Percentiles rank a stretch among this genome's conserved stretches.
These are phyloP conservation scores for Sclerotinia minor DNA, from an alignment of 2,329 filamentous ascomycete species.

Conservation along the genomic window DNA sequence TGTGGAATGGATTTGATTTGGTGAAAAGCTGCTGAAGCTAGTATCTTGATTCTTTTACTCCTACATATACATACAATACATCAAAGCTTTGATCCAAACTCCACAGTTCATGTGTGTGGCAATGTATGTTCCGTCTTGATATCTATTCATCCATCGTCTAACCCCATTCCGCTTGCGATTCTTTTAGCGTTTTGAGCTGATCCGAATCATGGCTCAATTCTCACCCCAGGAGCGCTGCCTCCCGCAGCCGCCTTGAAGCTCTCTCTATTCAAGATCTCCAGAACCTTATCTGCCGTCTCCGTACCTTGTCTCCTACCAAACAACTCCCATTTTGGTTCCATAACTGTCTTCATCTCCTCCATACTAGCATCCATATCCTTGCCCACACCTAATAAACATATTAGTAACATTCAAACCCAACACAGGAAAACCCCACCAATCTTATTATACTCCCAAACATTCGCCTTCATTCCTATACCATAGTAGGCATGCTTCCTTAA, in stretches of 20 bases:
- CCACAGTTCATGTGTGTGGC: slow-evolving; percentile 10
- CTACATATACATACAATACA: slow-evolving; percentile 23
- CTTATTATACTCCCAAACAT: slow-evolving; percentile 84
- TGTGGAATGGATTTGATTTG: too few relatives aligned
- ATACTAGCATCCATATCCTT: slow-evolving; percentile 54
- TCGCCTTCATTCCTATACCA: slow-evolving; percentile 98
- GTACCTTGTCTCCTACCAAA: slow-evolving; percentile 54
- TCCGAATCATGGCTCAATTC: slow-evolving; percentile 12
- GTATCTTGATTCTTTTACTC: slow-evolving; percentile 12
- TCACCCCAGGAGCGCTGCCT: slow-evolving; percentile 37
- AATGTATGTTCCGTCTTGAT: slow-evolving; percentile 11
- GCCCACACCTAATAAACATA: slow-evolving; percentile 47
- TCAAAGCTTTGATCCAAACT: background rate
- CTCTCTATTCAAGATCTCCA: slow-evolving; percentile 57
- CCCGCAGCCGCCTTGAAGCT: slow-evolving; percentile 44
- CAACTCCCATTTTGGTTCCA: slow-evolving; percentile 56
- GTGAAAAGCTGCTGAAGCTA: background rate
- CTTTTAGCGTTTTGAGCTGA: background rate
- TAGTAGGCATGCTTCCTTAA: slow-evolving; percentile 89
- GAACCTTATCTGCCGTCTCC: slow-evolving; percentile 55
- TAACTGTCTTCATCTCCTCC: slow-evolving; percentile 46
- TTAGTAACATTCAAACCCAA: slow-evolving; percentile 14
- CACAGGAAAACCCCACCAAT: slow-evolving; percentile 54
- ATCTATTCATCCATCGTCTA: background rate
- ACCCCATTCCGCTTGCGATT: background rate